Base-by-base conservation (phyloP, 73 alveolate genomes). In the Halteria grandinella region DNA sequence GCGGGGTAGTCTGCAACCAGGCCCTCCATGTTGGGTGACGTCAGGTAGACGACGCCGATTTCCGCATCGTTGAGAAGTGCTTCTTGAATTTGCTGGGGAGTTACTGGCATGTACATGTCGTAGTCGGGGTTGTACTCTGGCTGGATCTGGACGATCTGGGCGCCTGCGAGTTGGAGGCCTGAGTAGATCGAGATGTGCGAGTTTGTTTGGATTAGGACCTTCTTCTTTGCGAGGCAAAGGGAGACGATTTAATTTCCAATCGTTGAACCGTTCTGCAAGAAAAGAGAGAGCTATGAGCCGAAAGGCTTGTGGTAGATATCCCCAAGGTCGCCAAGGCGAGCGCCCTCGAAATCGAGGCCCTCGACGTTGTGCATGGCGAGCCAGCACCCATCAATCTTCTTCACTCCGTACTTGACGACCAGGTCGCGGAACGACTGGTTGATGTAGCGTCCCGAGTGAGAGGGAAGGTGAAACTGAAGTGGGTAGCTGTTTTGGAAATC, bases 1-100 rank as follows among this genome's bases (percentile, higher is more conserved):
- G 43, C 50, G 24, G 15, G 0, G 45, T 69, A 69, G 32, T 69
- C 24, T 1, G 83, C 83, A 12, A 69, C 40, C 1, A 69, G 18
- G 36, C 83, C 83, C 45, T 69, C 83, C 47, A 48, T 48, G 48
- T 57, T 69, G 25, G 83, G 83, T 0, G 83, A 69, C 12, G 83
- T 69, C 12, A 69, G 52, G 17, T 41, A 24, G 25, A 69, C 39
- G 10, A 71, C 83, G n/a, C 64, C 45, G 12, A 69, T 69, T 15
- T 69, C 83, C 11, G 83, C 72, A 50, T 69, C 72, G 29, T 45
- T 29, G 4, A 45, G 36, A 0, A 69, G 27, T 24, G 74, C 83
- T 8, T 50, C 74, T 48, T 69, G n/a, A 11, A 69, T 27, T 36
- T 69, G 32, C 2, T 44, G 33, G 1, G 83, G 72, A 20, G 72